A percentile compares a stretch with the other conserved stretches of the same genome.
phyloP scores from a whole-genome alignment of 805 yeast species.

The Wickerhamomyces rabaulensis region DNA sequence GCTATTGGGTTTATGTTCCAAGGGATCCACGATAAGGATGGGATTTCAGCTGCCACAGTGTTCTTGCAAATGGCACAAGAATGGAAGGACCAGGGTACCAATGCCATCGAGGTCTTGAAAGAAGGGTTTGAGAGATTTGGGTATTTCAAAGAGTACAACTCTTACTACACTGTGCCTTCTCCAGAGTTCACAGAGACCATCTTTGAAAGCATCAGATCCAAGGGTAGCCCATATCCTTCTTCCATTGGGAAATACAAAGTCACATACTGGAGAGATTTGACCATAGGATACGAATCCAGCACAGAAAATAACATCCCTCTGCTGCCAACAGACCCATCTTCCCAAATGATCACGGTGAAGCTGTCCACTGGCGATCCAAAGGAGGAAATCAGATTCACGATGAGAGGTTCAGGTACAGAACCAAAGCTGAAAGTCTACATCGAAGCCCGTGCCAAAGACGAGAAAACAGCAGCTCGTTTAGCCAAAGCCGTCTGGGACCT shows the following conservation, averaged over 20 bases:
- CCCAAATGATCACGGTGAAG: conserved; percentile 83
- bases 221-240: conserved; percentile 33
- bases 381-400: conserved; percentile 63
- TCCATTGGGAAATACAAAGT: conserved; percentile 55
- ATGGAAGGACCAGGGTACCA: conserved; percentile 38
- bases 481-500: conserved; percentile 67
- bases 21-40: conserved; percentile 87
- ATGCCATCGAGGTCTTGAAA: conserved; percentile 47
- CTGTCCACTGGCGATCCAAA: conserved; percentile 27
- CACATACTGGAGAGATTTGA: conserved; percentile 74
- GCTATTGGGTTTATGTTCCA: conserved; percentile 94
- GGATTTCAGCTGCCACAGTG: conserved; percentile 72
- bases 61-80: conserved; percentile 63
- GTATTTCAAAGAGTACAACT: conserved; percentile 78
- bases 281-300: conserved; percentile 72
- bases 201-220: conserved; percentile 47
- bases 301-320: conserved; percentile 53
- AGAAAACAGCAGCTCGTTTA: conserved; percentile 38
- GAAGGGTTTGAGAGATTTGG: conserved; percentile 65
- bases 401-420: conserved; percentile 95
- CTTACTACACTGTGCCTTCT: conserved; percentile 69
- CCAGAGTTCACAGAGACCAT: conserved; percentile 45
- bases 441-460: conserved; percentile 59
- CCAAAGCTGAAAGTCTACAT: conserved; percentile 90
- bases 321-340: conserved; percentile 63